Conservation (phyloP, 441 rosid species). For the Theobroma grandiflorum region DNA sequence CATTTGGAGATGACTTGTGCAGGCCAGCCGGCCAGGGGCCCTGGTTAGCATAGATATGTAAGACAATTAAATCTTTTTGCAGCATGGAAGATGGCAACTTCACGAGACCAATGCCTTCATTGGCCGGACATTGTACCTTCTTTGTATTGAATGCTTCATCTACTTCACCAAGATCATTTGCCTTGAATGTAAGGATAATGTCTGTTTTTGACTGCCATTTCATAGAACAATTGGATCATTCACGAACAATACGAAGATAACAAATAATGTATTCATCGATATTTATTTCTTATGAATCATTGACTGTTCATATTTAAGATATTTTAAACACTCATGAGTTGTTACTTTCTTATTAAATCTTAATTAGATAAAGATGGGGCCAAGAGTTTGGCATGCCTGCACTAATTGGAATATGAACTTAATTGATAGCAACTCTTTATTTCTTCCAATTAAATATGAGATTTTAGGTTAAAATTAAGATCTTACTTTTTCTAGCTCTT, state of each 20-base stretch:
- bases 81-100: constrained; percentile 5
- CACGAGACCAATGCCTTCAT: constrained; percentile 28
- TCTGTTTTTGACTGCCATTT: too few species aligned
- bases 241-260: too few species aligned
- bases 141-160: constrained; percentile 38
- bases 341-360: background rate
- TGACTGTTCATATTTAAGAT: too few species aligned
- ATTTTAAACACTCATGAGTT: background rate
- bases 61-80: background rate
- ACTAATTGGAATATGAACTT: background rate
- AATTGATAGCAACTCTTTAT: background rate
- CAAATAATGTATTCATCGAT: too few species aligned
- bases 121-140: constrained; percentile 18
- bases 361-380: background rate
- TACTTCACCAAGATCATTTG: background rate
- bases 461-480: background rate
- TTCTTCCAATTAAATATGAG: background rate
- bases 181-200: too few species aligned
- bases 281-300: too few species aligned
- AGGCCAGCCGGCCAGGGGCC: background rate
- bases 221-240: too few species aligned
- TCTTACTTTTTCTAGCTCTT: background rate
- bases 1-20: background rate
- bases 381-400: constrained; percentile 15
- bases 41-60: background rate